These are phyloP conservation scores for Synchytrium microbalum DNA, from an alignment of 371 early-diverging fungal genomes.

Conservation along the genomic window DNA sequence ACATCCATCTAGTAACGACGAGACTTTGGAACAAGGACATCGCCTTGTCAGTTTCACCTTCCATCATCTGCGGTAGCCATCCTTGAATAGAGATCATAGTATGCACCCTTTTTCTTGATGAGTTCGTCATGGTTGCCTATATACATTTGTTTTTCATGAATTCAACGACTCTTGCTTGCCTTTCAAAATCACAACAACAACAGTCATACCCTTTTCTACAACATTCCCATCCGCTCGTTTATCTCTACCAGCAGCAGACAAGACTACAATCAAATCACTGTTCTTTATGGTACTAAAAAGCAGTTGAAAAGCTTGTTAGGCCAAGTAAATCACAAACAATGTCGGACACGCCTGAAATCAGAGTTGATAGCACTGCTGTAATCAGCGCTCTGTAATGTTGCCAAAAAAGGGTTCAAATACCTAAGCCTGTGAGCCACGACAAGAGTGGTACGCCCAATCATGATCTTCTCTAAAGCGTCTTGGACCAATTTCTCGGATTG, in stretches of 20 bases:
- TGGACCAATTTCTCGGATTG: slow-evolving; percentile 30
- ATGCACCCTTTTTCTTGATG: slow-evolving; percentile 20
- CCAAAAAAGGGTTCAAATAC: not conserved
- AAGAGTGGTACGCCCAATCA: slow-evolving; percentile 46
- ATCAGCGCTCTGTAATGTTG: too few species aligned
- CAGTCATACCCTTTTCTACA: not conserved
- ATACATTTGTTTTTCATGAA: not conserved
- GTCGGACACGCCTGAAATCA: not conserved
- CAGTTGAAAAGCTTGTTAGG: too few species aligned
- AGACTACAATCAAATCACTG: slow-evolving; percentile 53
- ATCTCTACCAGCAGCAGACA: not conserved
- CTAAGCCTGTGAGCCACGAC: slow-evolving; percentile 34
- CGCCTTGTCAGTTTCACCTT: not conserved
- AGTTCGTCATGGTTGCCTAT: slow-evolving; percentile 20
- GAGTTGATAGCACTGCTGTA: too few species aligned
- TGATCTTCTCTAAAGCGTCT: slow-evolving; percentile 36
- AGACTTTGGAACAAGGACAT: too few species aligned
- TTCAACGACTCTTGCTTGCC: not conserved
- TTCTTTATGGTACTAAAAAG: slow-evolving; percentile 53
- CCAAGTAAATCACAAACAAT: slow-evolving; percentile 28
- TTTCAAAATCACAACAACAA: not conserved
- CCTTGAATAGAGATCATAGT: slow-evolving; percentile 14
- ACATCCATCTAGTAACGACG: too few species aligned
- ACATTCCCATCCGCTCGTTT: not conserved
- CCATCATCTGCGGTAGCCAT: slow-evolving; percentile 1